Evolutionary conservation across 208 protist genomes (phyloP), one percentile per base, ranked within the genome.

Genomic region (Lotmaria passim): DNA sequence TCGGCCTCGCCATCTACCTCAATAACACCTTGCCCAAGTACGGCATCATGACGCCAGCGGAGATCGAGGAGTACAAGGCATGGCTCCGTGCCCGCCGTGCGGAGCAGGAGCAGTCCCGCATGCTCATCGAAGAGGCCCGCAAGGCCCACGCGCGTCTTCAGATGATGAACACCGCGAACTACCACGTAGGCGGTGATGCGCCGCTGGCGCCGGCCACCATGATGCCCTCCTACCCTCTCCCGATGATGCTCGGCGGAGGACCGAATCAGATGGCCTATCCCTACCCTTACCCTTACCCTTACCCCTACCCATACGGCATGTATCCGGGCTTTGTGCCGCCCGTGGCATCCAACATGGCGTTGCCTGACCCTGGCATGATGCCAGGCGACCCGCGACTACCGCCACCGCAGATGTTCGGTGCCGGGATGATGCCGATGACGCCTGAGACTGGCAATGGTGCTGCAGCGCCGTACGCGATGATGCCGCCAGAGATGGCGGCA

Each of bases 21-120:
- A 79, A 62, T 46, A 88, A 95, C 68, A 51, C 85, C 7, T 53
- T 91, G 24, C 85, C 87, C 53, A 91, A 92, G 72, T 91, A 93
- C 57, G 87, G 87, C 26, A 74, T 93, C 59, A 90, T 95, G 85
- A 87, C 81, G 10, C 73, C 78, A 21, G 64, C 36, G 12, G 85
- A 95, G 62, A 90, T 90, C 57, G 79, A 66, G 12, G 87, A 91
- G 63, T 93, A 95, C 83, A 90, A 89, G 78, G 58, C 60, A 26
- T 91, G 87, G 85, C 73, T 90, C 73, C 79, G 79, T 26, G 41
- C 46, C 14, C 74, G 79, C 30, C 77, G 77, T 24, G 56, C 51
- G 17, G 73, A 83, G 63, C 59, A 80, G 6, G 75, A 83, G 59
- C 80, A 90, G 73, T 69, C 74, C 15, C 80, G 76, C 44, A 65